Evolutionary conservation across 2,329 filamentous ascomycete species (phyloP), one percentile per base, ranked within the genome.

Genomic region (Fusarium domesticum): DNA sequence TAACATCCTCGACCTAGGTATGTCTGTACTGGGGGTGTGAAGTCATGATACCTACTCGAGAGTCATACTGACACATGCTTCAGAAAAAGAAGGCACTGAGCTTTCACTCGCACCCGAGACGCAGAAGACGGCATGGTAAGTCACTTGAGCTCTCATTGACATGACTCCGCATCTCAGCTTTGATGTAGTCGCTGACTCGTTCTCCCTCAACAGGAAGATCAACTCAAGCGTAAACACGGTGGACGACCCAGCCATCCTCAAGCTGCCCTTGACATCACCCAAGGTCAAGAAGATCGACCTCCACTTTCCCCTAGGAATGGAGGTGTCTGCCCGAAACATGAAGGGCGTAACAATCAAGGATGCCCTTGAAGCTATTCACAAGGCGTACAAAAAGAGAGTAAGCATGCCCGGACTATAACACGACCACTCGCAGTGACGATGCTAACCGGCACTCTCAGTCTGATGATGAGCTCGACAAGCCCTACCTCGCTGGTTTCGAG

Each of bases 261-360:
- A 91, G 74, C 83, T 91, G 68, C 74, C 77, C 50, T 82, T 97
- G 58, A 85, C 87, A 60, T 84, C 73, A 49, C 92, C 92, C 37
- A 84, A 87, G 25, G 81, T 97, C 69, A 95, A 93, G 80, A 92
- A 89, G 75, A 92, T 97, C 70, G 90, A 96, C 70, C 78, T 97
- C 36, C 83, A 90, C 71, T 96, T 95, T 77, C 88, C 89, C 14
- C 76, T 95, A 41, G 92, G 92, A 39, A 80, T 93, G 43, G 84
- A 92, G 64, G 87, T 96, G 56, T 88, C 86, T 23, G 92, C 90
- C 64, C 82, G 92, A 63, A 97, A 96, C 72, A 74, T 91, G 60
- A 92, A 91, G 70, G 92, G 92, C 44, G 90, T 97, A 57, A 97
- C 92, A 45, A 92, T 97, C 77, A 96, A 96, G 77, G 92, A 97